These are phyloP conservation scores for Naematelia aurantialba DNA, from an alignment of 768 basidiomycete genomes.

Conservation along the genomic window DNA sequence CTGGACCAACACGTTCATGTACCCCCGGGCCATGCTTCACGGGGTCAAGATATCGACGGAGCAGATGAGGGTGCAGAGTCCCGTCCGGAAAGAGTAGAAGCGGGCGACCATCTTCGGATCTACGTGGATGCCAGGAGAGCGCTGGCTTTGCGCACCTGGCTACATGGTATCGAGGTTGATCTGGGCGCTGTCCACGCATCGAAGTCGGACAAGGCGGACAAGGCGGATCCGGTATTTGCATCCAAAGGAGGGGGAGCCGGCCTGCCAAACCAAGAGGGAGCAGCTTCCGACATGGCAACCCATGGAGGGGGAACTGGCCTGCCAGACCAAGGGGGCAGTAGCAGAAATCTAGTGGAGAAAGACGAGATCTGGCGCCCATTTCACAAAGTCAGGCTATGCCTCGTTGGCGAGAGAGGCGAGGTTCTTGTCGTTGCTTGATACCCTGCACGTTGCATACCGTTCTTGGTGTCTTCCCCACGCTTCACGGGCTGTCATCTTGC, in stretches of 20 bases:
- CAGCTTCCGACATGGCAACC: too few relatives aligned
- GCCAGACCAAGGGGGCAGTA: neutral
- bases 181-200: neutral
- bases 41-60: neutral
- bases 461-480: too few relatives aligned
- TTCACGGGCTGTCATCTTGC: too few relatives aligned
- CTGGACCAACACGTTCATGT: slow-evolving; percentile 9
- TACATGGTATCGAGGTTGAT: slow-evolving; percentile 25
- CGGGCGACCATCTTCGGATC: slow-evolving; percentile 40
- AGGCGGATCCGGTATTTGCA: neutral
- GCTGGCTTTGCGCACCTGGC: slow-evolving; percentile 30
- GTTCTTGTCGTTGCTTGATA: slow-evolving; percentile 38
- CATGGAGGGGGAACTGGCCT: neutral
- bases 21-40: neutral
- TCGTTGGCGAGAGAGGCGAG: slow-evolving; percentile 41
- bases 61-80: neutral
- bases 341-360: too few relatives aligned
- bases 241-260: neutral
- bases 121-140: slow-evolving; percentile 31
- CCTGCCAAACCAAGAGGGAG: neutral
- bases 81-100: slow-evolving; percentile 20
- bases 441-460: neutral
- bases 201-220: neutral
- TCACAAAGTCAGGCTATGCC: slow-evolving; percentile 26
- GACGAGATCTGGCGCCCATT: slow-evolving; percentile 14